Evolutionary conservation across 75 land plant species (phyloP).

Genomic region (Pinus taeda): DNA sequence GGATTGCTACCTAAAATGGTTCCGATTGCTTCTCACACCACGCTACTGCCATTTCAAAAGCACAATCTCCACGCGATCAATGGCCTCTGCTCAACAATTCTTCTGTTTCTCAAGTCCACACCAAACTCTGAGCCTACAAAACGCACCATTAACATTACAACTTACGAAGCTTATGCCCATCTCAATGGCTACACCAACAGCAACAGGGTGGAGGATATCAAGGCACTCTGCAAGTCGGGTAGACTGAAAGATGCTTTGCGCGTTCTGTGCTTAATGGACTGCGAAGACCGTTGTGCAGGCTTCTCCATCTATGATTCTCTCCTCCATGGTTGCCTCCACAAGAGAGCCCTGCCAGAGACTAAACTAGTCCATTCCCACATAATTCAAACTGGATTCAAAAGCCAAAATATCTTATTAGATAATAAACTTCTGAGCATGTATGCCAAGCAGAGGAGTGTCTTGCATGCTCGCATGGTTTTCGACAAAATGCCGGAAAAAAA

Average conservation of each 20-base stretch:
- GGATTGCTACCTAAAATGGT: no score
- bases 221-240: not conserved
- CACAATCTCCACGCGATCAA: no score
- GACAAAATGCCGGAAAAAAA: slow-evolving; percentile 17
- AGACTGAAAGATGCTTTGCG: not conserved
- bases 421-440: slow-evolving; percentile 11
- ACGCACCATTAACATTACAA: no score
- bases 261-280: not conserved
- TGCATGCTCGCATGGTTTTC: slow-evolving; percentile 14
- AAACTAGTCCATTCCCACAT: slow-evolving; percentile 8
- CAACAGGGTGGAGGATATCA: not conserved
- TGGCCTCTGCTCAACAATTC: no score
- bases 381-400: slow-evolving; percentile 3
- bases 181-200: no score
- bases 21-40: no score
- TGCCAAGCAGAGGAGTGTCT: not conserved
- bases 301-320: not conserved
- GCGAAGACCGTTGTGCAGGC: not conserved
- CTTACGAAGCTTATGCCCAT: no score
- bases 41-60: no score
- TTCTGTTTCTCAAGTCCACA: no score
- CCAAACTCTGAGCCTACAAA: no score
- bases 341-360: not conserved
- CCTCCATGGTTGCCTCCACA: not conserved
- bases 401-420: slow-evolving; percentile 3